Percentiles rank a stretch among this genome's conserved stretches.
phyloP scores from a whole-genome alignment of 2,329 filamentous ascomycete genomes.

The Hawksworthiomyces lignivorus region DNA sequence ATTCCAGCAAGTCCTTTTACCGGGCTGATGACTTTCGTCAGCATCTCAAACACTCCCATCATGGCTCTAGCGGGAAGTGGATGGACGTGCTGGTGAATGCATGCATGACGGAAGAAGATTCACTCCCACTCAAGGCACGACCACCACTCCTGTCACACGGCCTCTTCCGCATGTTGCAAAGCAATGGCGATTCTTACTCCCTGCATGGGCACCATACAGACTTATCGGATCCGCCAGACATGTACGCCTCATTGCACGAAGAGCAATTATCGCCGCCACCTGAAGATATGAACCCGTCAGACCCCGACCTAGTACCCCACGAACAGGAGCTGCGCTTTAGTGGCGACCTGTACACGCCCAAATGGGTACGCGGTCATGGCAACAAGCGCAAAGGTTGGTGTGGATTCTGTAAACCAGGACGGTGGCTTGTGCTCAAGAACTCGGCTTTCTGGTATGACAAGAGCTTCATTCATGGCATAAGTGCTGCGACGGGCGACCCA shows the following conservation, averaged over 20 bases:
- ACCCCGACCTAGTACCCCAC: conserved; percentile 67
- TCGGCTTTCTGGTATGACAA: conserved; percentile 92
- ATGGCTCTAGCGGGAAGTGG: too few relatives aligned
- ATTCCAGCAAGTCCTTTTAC: too few relatives aligned
- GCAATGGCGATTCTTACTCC: conserved; percentile 62
- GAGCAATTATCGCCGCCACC: conserved; percentile 67
- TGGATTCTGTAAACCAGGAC: conserved; percentile 75
- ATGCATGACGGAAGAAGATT: too few relatives aligned
- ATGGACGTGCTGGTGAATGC: too few relatives aligned
- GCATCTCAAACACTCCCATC: too few relatives aligned
- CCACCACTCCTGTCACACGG: conserved; percentile 60
- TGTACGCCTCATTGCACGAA: conserved; percentile 68
- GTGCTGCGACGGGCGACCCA: conserved; percentile 67
- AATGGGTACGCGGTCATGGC: conserved; percentile 77
- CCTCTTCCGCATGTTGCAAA: conserved; percentile 65
- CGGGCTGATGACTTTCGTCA: too few relatives aligned
- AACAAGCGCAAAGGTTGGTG: conserved; percentile 89
- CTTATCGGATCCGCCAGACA: conserved; percentile 65
- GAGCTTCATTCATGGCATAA: conserved; percentile 81
- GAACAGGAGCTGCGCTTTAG: conserved; percentile 74
- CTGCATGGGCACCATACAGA: conserved; percentile 65
- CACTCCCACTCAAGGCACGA: too few relatives aligned
- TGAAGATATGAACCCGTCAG: conserved; percentile 72
- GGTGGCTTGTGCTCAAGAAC: conserved; percentile 84
- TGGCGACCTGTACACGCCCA: conserved; percentile 75